Conservation (phyloP, 1,139 yeast species). For the Nakaseomyces bracarensis region DNA sequence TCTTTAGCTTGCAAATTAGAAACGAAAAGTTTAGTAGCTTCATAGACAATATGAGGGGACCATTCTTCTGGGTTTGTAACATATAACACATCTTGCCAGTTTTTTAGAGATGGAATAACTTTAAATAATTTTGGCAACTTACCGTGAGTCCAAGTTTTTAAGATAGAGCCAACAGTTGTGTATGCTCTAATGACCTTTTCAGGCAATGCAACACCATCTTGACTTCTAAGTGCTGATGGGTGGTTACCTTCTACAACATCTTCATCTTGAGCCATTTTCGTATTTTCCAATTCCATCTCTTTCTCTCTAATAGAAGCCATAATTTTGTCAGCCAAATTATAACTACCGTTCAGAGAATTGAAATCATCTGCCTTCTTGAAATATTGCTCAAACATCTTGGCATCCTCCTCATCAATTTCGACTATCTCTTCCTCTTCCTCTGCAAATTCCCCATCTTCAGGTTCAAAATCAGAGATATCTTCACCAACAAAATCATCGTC, state of each 20-base stretch:
- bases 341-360: slow-evolving; percentile 37
- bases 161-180: slow-evolving; percentile 79
- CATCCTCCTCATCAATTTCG: slow-evolving; percentile 61
- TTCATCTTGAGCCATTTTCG: slow-evolving; percentile 18
- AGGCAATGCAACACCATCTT: slow-evolving; percentile 66
- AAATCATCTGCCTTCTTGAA: slow-evolving; percentile 40
- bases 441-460: slow-evolving; percentile 40
- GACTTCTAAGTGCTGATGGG: slow-evolving; percentile 18
- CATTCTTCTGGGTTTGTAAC: slow-evolving; percentile 88
- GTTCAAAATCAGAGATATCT: slow-evolving; percentile 44
- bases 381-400: slow-evolving; percentile 60
- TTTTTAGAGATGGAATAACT: slow-evolving; percentile 81
- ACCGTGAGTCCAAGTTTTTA: slow-evolving; percentile 91
- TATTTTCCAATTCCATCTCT: slow-evolving; percentile 35
- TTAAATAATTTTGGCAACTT: slow-evolving; percentile 91
- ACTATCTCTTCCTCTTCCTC: slow-evolving; percentile 48
- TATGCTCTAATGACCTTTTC: slow-evolving; percentile 94
- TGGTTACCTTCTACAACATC: slow-evolving; percentile 22
- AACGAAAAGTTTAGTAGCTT: slow-evolving; percentile 89
- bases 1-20: slow-evolving; percentile 82
- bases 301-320: slow-evolving; percentile 80
- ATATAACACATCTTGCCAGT: slow-evolving; percentile 91
- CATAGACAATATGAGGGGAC: slow-evolving; percentile 96
- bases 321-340: slow-evolving; percentile 83
- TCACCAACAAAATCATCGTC: slow-evolving; percentile 40